These are phyloP conservation scores for Parastagonospora nodorum DNA, from an alignment of 2,329 filamentous ascomycete genomes.

Conservation along the genomic window DNA sequence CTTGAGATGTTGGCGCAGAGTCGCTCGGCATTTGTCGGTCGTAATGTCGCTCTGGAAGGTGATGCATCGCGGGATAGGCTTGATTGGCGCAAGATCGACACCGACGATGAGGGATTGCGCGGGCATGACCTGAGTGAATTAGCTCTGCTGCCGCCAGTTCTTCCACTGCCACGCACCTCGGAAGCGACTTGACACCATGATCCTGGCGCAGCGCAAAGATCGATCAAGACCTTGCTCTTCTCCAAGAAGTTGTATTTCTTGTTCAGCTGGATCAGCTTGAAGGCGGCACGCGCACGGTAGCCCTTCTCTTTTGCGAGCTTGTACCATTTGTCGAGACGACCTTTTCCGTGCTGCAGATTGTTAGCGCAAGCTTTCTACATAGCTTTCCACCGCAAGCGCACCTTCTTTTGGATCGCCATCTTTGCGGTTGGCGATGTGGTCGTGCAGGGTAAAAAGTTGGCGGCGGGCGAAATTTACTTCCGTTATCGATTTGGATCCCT, in stretches of 20 bases:
- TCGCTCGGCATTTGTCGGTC: slow-evolving; percentile 91
- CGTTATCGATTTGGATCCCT: slow-evolving; percentile 5
- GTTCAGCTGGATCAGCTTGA: slow-evolving; percentile 97
- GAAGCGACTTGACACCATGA: slow-evolving; percentile 69
- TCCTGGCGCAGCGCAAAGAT: slow-evolving; percentile 96
- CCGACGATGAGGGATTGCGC: slow-evolving; percentile 87
- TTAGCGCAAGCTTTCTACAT: slow-evolving; percentile 24
- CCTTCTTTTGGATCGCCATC: slow-evolving; percentile 98
- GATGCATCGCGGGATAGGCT: slow-evolving; percentile 90
- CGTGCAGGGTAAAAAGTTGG: slow-evolving; percentile 21
- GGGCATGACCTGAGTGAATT: slow-evolving; percentile 70
- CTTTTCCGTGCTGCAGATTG: slow-evolving; percentile 76
- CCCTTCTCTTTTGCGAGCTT: slow-evolving; percentile 98
- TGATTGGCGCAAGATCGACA: slow-evolving; percentile 93
- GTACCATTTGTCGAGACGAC: slow-evolving; percentile 98
- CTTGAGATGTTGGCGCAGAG: slow-evolving; percentile 86
- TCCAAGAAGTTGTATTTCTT: slow-evolving; percentile 99
- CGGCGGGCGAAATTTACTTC: slow-evolving; percentile 22
- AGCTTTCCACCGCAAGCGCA: slow-evolving; percentile 7
- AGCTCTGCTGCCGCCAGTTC: not conserved
- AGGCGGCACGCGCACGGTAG: slow-evolving; percentile 91
- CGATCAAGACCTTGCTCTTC: slow-evolving; percentile 92
- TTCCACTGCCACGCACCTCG: slow-evolving; percentile 69
- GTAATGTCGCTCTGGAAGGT: slow-evolving; percentile 98
- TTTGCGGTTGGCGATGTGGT: slow-evolving; percentile 29